Base-by-base conservation (phyloP, 352 stramenopile genomes). In the Phytophthora pseudosyringae region DNA sequence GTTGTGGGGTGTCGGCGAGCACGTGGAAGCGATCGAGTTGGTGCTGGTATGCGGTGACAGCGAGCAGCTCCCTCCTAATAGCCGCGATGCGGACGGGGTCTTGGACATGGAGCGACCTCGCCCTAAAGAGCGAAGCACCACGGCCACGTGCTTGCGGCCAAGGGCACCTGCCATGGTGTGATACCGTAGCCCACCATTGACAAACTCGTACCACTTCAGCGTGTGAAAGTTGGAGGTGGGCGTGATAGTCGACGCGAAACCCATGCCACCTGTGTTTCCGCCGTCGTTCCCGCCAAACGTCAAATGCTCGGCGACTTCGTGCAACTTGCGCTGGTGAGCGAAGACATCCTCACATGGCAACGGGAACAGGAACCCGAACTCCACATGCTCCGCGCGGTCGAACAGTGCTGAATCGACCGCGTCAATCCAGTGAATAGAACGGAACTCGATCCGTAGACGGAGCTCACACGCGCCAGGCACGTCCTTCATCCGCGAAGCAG, bases 261-360 rank as follows among this genome's bases (percentile, higher is more conserved):
- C 56, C 49, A 79, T 55, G 15, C 54, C 36, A 31, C 69, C 46
- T 43, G 29, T 54, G 16, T 61, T 72, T 28, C 63, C 44, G 31
- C 25, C 56, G 28, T 69, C 53, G 32, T 48, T 59, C 52, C 71
- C 67, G 9, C 81, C 73, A 75, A 86, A 89, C 36, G 83, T 91
- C 26, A 94, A 71, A 29, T 89, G 76, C 15, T 91, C 82, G 0
- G 86, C 86, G 9, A 94, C 77, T 64, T 93, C 78, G 44, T 90
- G 76, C 25, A 95, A 59, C 62, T 95, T 95, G 51, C 84, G 81
- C 53, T 95, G 84, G 12, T 87, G 74, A 0, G 87, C 76, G 26
- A 95, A 88, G 4, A 91, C 78, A 65, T 95, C 87, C 73, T 95
- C 87, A 44, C 80, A 91, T 15, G 87, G 87, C 13, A 95, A 62